Evolutionary conservation across 495 filamentous ascomycete genomes (phyloP), one percentile per base, ranked within the genome.

Genomic region (Hypoxylon trugodes): DNA sequence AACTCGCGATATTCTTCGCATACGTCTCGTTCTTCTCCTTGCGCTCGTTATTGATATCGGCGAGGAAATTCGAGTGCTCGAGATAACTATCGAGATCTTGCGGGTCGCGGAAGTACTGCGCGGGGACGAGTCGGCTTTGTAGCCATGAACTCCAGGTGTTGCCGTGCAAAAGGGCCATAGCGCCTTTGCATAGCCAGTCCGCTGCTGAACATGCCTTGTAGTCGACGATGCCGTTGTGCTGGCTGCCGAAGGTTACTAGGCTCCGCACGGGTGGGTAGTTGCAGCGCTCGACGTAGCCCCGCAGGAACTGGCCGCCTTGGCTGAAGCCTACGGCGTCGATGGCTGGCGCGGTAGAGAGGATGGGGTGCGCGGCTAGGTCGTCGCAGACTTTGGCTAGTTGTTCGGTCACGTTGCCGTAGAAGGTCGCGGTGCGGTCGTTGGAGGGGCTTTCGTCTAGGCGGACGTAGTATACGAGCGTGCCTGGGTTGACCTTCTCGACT

Each of bases 11-110:
- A 72, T 92, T 89, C 67, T 82, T 73, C 73, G 82, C 87, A 74
- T 98, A 98, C 6, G 76, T 82, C 37, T 71, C 65, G 63, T 93
- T 97, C 82, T 94, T 96, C 49, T 69, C 19, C 32, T 50, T 61
- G 2, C 96, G 82, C 84, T 98, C 95, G 71, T 97, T 97, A 76
- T 99, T 99, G 74, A 98, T 88, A 74, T 98, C 94, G n/a, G 94
- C 95, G n/a, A 99, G 80, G 74, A 94, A 97, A 69, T 93, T 96
- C 71, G 91, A 95, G 72, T 88, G 61, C 68, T 90, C 87, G 13
- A 97, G 81, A 72, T 97, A 98, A 26, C 75, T 69, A 3, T 89
- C 88, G 52, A 91, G 74, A 60, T 92, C 84, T 1, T 74, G 78
- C 0, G 89, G 87, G 66, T 95, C 85, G 19, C 94, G 87, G 79